Conservation (phyloP, 768 basidiomycete genomes). For the Lactarius evosmus region DNA sequence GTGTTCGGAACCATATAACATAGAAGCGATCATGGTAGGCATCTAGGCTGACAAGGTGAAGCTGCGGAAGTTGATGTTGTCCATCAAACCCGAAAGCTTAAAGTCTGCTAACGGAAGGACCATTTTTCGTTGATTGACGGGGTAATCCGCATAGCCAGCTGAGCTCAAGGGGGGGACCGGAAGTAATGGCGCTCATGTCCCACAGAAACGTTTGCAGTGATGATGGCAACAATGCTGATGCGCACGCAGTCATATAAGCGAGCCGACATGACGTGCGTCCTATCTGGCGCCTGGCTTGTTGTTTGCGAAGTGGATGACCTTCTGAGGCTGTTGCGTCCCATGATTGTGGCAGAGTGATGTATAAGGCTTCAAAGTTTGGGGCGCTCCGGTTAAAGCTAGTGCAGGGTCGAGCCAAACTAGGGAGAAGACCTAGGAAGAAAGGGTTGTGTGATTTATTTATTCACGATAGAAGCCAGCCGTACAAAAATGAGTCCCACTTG, state of each 20-base stretch:
- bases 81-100: constrained; percentile 3
- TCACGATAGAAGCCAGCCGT: neutral
- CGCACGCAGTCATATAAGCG: neutral
- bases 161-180: neutral
- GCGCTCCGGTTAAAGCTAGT: neutral
- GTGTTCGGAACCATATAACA: neutral
- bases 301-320: neutral
- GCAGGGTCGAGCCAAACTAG: neutral
- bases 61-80: neutral
- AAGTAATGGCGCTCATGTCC: neutral
- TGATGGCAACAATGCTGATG: constrained; percentile 3
- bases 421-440: neutral
- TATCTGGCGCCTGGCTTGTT: neutral
- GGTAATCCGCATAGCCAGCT: neutral
- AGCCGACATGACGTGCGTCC: neutral
- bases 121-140: neutral
- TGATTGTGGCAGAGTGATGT: neutral
- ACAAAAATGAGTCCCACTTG: neutral
- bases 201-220: neutral
- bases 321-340: neutral
- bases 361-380: neutral
- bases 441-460: neutral
- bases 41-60: neutral
- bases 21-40: neutral
- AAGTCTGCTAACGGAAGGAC: neutral